These are phyloP conservation scores for Ophiostoma perfectum DNA, from an alignment of 2,329 filamentous ascomycete species.

Conservation along the genomic window DNA sequence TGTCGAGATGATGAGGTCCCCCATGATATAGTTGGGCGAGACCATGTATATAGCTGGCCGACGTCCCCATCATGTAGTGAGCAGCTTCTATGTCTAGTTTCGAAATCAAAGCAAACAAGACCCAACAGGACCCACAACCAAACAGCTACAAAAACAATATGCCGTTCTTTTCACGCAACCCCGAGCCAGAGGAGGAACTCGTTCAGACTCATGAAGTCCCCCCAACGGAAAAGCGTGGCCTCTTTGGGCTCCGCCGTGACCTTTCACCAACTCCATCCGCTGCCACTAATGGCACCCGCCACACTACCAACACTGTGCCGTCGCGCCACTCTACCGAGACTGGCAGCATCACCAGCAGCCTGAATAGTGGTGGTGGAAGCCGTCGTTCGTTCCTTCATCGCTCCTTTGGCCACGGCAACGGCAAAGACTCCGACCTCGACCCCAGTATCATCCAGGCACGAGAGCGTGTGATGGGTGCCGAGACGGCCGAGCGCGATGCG, in stretches of 20 bases:
- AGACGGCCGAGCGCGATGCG: conserved; percentile 59
- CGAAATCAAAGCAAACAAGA: neutral
- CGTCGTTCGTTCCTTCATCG: conserved; percentile 40
- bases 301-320: neutral
- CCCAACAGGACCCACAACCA: too few species aligned
- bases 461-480: conserved; percentile 57
- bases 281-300: neutral
- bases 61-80: neutral
- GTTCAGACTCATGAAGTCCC: neutral
- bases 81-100: neutral
- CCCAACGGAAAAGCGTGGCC: conserved; percentile 26
- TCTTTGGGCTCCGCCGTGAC: neutral
- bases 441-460: conserved; percentile 56
- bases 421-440: conserved; percentile 43
- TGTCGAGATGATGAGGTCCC: neutral
- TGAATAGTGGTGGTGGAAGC: conserved; percentile 25
- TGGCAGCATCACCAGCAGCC: conserved; percentile 3
- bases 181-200: neutral
- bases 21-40: neutral
- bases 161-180: conserved; percentile 11
- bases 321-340: neutral
- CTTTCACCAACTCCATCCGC: neutral
- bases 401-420: conserved; percentile 40
- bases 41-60: neutral
- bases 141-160: neutral